A percentile compares a stretch with the other conserved stretches of the same genome.
These are phyloP conservation scores for Hypoxylon sp. DNA, from an alignment of 2,329 filamentous ascomycete genomes.

Conservation along the genomic window DNA sequence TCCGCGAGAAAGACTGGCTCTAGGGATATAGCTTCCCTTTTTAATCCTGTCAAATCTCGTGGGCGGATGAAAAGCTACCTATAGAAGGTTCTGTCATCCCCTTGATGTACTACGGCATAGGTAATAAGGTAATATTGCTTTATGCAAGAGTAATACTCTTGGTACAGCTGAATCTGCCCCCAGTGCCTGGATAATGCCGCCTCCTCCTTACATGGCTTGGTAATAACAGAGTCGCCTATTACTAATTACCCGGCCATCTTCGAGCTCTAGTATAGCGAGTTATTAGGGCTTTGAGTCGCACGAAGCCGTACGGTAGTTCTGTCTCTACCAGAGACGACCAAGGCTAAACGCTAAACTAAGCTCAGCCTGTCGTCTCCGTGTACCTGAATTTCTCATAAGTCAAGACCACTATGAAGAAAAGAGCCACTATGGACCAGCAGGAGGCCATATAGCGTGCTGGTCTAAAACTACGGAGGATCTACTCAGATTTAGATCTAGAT, in stretches of 20 bases:
- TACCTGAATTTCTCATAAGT: not conserved
- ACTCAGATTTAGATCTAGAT: not conserved
- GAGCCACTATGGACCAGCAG: not conserved
- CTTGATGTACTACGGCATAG: not conserved
- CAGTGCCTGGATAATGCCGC: not conserved
- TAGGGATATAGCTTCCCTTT: not conserved
- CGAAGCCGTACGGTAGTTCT: not conserved
- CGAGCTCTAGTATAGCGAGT: not conserved
- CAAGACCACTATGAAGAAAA: not conserved
- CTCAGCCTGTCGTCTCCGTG: not conserved
- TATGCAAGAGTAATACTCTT: not conserved
- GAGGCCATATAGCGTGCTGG: not conserved
- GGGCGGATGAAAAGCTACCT: not conserved
- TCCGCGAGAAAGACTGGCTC: constrained; percentile 1
- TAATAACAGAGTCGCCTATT: no score
- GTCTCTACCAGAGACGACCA: not conserved
- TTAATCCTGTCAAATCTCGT: not conserved
- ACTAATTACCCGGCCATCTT: not conserved
- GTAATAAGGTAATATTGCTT: not conserved
- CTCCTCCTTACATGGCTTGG: not conserved
- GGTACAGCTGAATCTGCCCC: not conserved
- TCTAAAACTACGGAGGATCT: not conserved
- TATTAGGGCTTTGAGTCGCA: not conserved
- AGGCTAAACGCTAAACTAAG: not conserved
- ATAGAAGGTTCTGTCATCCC: not conserved